Percentiles rank a stretch among this genome's conserved stretches.
These are phyloP conservation scores for Sclerotiophoma versabilis DNA, from an alignment of 2,329 filamentous ascomycete species.

Conservation along the genomic window DNA sequence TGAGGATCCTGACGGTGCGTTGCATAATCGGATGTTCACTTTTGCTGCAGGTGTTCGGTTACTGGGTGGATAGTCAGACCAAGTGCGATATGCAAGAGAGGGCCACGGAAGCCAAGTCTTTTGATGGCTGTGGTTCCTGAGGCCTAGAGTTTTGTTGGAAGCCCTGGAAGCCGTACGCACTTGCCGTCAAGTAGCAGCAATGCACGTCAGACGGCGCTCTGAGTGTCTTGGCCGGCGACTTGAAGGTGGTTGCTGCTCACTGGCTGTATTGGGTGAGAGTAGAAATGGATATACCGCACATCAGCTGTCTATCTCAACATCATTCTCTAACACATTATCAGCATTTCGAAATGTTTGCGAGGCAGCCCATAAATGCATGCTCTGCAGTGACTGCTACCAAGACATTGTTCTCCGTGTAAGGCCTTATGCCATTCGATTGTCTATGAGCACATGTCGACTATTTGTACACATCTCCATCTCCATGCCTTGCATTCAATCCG, in stretches of 20 bases:
- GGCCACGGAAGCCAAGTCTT: no score
- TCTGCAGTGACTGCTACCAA: neutral
- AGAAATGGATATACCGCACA: neutral
- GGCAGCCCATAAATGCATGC: neutral
- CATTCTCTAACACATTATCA: neutral
- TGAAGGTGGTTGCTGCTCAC: neutral
- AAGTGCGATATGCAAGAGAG: no score
- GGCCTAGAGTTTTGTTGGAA: no score
- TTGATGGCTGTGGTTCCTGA: no score
- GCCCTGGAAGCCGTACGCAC: no score
- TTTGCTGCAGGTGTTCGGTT: no score
- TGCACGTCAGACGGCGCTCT: no score
- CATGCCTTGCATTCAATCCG: slow-evolving; percentile 5
- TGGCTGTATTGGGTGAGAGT: neutral
- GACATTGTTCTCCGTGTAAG: slow-evolving; percentile 2
- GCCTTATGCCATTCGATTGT: slow-evolving; percentile 39
- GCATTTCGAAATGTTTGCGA: neutral
- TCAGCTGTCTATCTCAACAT: neutral
- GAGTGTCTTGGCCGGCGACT: no score
- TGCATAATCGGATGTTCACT: no score
- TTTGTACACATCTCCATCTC: slow-evolving; percentile 38
- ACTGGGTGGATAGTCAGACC: no score
- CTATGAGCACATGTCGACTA: slow-evolving; percentile 46
- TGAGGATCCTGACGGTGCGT: no score
- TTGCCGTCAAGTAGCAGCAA: no score